Evolutionary conservation across 2,329 filamentous ascomycete species (phyloP), one percentile per base, ranked within the genome.

Genomic region (Acrodontium crateriforme): DNA sequence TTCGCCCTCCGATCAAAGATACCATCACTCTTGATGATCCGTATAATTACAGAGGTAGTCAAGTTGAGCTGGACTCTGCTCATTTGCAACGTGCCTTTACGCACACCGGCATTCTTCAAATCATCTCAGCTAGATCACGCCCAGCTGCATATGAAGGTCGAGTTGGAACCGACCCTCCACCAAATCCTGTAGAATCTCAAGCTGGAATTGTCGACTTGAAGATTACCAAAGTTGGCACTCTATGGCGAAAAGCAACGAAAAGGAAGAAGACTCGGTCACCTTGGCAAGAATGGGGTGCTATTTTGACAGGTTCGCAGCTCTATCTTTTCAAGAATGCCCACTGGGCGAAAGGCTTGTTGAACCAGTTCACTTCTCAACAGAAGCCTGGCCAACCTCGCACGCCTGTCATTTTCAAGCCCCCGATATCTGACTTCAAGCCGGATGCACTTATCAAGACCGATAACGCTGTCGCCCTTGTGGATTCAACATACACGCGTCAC

Each of bases 201-300:
- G 82, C 84, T 3, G 89, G 89, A 9, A 78, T 98, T 33, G 87
- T 98, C 8, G 87, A 95, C 54, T 92, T 98, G 49, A 93, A 93
- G 44, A 79, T 95, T 24, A 93, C 87, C 24, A 98, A 95, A 54
- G 85, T 98, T 27, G 89, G 89, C 3, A 61, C 93, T 2, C 54
- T 98, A 17, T 98, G 89, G 89, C 74, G 89, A 24, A 98, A 98
- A 51, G 84, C 93, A 39, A 61, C 69, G 1, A 95, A 93, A 58
- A 94, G 92, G 59, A 93, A 87, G 58, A 92, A 91, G 55, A 78
- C 84, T 1, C 71, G 87, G 23, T 94, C 87, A 8, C 87, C 89
- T 2, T 98, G 89, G 89, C 87, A 94, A 50, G 89, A 98, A 65
- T 98, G 89, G 89, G 89, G 89, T 28, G 89, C 84, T 14, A 79